phyloP scores from a whole-genome alignment of 495 filamentous ascomycete species.

The Talaromyces ruber region DNA sequence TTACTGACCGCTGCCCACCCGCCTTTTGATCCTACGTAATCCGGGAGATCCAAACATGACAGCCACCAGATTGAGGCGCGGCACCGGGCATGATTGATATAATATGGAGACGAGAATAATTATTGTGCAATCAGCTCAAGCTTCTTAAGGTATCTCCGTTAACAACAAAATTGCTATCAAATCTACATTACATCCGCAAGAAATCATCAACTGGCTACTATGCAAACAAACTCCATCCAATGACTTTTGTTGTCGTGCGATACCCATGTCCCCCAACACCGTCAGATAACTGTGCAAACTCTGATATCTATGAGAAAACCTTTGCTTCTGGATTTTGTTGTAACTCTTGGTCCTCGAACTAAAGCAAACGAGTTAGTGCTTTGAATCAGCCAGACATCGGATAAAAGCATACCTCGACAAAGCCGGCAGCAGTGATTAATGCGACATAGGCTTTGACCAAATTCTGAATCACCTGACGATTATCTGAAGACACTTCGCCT shows the following conservation, averaged over 20 bases:
- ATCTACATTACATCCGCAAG: neutral
- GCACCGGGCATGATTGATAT: no score
- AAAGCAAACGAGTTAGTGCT: conserved; percentile 13
- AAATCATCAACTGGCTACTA: conserved; percentile 3
- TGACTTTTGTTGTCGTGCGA: conserved; percentile 3
- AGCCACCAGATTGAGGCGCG: no score
- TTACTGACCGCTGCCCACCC: neutral
- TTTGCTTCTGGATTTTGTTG: conserved; percentile 20
- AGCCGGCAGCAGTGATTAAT: conserved; percentile 50
- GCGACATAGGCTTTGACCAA: conserved; percentile 54
- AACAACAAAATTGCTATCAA: neutral
- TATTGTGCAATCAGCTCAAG: neutral
- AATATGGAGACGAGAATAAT: no score
- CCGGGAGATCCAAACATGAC: no score
- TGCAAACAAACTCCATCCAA: conserved; percentile 6
- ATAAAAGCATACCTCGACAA: conserved; percentile 41
- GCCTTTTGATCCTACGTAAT: no score
- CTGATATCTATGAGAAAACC: conserved; percentile 30
- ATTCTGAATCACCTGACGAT: conserved; percentile 34
- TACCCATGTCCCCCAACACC: conserved; percentile 3
- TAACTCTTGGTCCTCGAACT: conserved; percentile 30
- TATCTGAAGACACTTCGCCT: conserved; percentile 27
- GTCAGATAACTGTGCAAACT: neutral
- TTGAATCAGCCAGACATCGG: neutral
- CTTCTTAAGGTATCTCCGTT: neutral